phyloP scores from a whole-genome alignment of 768 basidiomycete genomes.

The Termitomyces sp. region DNA sequence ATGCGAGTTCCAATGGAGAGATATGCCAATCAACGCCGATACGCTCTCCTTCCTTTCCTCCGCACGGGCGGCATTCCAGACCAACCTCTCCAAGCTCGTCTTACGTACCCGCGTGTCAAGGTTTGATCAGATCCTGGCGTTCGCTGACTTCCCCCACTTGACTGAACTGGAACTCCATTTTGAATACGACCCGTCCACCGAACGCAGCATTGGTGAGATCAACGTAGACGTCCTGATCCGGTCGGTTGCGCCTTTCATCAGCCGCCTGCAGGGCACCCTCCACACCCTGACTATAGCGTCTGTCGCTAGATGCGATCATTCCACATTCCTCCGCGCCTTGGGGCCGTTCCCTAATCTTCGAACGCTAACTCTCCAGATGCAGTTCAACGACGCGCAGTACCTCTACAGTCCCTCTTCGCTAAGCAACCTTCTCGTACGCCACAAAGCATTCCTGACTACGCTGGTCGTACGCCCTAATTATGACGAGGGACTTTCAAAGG shows the following conservation, averaged over 20 bases:
- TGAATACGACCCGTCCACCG: slow-evolving; percentile 20
- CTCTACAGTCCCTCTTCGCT: slow-evolving; percentile 22
- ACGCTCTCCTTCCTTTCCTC: slow-evolving; percentile 24
- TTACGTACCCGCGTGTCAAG: slow-evolving; percentile 27
- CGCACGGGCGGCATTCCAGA: slow-evolving; percentile 21
- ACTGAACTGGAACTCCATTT: slow-evolving; percentile 30
- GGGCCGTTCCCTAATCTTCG: slow-evolving; percentile 21
- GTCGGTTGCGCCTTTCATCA: slow-evolving; percentile 27
- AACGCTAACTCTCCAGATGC: slow-evolving; percentile 16
- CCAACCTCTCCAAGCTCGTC: slow-evolving; percentile 27
- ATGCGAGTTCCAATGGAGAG: slow-evolving; percentile 33
- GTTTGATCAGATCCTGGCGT: slow-evolving; percentile 23
- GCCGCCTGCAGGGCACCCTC: slow-evolving; percentile 20
- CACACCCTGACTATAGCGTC: slow-evolving; percentile 28
- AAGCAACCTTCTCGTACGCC: slow-evolving; percentile 15
- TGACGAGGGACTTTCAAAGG: background rate
- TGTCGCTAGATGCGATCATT: slow-evolving; percentile 23
- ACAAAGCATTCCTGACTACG: slow-evolving; percentile 16
- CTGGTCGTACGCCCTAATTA: slow-evolving; percentile 16
- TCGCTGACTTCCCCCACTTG: slow-evolving; percentile 24
- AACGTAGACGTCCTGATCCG: slow-evolving; percentile 15
- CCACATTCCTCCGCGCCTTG: slow-evolving; percentile 26
- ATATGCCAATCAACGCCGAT: slow-evolving; percentile 26
- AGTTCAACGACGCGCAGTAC: slow-evolving; percentile 14
- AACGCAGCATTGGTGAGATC: background rate